Evolutionary conservation across 2,329 filamentous ascomycete species (phyloP).

Genomic region (Hymenoscyphus repandus): DNA sequence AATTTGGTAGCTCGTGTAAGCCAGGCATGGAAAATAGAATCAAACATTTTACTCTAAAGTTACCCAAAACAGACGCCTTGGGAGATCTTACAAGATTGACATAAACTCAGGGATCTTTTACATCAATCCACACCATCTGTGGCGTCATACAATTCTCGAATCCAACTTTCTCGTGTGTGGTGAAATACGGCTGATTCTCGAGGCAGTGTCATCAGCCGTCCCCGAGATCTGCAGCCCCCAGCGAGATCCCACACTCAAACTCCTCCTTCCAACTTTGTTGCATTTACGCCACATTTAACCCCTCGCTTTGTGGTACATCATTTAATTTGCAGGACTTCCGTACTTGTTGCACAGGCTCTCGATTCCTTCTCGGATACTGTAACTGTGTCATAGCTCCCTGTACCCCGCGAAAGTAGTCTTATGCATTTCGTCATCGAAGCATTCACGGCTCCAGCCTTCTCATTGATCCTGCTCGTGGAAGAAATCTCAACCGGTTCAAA

Average conservation of each 20-base stretch:
- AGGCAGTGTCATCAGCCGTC: not conserved
- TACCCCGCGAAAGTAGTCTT: not conserved
- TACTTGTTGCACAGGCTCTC: too few relatives aligned
- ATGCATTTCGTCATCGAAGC: conserved; percentile 7
- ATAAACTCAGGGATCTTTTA: too few relatives aligned
- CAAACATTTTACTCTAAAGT: too few relatives aligned
- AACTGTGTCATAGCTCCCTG: conserved; percentile 10
- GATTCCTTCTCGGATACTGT: not conserved
- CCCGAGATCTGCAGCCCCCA: conserved; percentile 5
- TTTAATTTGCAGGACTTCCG: not conserved
- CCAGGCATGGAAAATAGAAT: too few relatives aligned
- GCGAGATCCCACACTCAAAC: not conserved
- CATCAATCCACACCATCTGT: not conserved
- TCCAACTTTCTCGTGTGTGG: not conserved
- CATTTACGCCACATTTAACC: conserved; percentile 6
- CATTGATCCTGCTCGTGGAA: not conserved
- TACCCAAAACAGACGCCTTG: too few relatives aligned
- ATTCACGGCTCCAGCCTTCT: not conserved
- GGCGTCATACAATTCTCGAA: not conserved
- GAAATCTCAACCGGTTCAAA: not conserved
- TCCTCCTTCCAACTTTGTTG: conserved; percentile 4
- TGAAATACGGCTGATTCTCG: too few relatives aligned
- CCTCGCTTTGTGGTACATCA: conserved; percentile 3
- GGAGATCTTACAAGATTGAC: too few relatives aligned
- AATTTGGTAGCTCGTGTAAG: too few relatives aligned